Evolutionary conservation across 768 basidiomycete genomes (phyloP), one percentile per base, ranked within the genome.

Genomic region (Brasilioporus rufonigricans): DNA sequence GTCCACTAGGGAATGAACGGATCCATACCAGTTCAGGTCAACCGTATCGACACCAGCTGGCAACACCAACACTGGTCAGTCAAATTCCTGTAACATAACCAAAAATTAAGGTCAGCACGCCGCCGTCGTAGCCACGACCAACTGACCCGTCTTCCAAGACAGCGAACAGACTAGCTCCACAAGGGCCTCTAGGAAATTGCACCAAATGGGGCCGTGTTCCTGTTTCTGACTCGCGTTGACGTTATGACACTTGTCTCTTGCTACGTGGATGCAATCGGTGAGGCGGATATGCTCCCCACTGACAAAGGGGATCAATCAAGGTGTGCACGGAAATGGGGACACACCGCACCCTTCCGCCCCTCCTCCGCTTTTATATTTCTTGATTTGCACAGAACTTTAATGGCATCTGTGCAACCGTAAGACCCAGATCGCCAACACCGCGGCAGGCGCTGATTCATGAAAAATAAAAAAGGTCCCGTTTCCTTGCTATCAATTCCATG

Each of bases 371-470:
- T 70, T 69, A 72, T 72, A 70, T 53, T 48, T 50, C 45, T 52
- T 45, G 61, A 63, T 65, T 62, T 56, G 52, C 62, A 44, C 58
- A 29, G 59, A 70, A 70, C 69, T 63, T 50, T 70, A 70, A 71
- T 72, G 65, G 52, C 52, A 44, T 58, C 59, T 57, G 48, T 46
- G 35, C 55, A 56, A 64, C 59, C 53, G 48, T 60, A 56, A 61
- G 52, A 38, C 52, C 39, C 55, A 52, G 50, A 58, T 63, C 55
- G 56, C 48, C 44, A 66, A 68, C 62, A 66, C 70, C 70, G 68
- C 69, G 62, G 61, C 58, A 61, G 54, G 56, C 56, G 56, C 54
- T 61, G 61, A 64, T 62, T 64, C 62, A 62, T 64, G 59, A 62
- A 62, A n/a, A 65, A 49, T 19, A 61, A 43, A 53, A 70, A 69